phyloP scores from a whole-genome alignment of 768 basidiomycete species.

The Candolleomyces efflorescens region DNA sequence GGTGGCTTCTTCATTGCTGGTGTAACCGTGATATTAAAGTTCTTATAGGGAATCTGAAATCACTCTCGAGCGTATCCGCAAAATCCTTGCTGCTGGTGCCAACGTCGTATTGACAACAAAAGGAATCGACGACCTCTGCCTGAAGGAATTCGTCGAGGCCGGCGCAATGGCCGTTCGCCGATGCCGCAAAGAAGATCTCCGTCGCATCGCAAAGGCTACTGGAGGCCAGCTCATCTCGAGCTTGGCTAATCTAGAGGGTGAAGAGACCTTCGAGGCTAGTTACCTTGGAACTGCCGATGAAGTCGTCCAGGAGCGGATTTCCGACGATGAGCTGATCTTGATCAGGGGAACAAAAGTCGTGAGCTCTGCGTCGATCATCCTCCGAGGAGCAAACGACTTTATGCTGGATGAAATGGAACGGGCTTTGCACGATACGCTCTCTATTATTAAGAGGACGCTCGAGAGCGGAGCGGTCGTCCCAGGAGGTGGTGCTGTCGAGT shows the following conservation, averaged over 20 bases:
- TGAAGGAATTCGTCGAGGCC: slow-evolving; percentile 98
- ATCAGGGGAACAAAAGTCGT: slow-evolving; percentile 98
- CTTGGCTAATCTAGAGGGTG: slow-evolving; percentile 94
- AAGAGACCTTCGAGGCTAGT: slow-evolving; percentile 93
- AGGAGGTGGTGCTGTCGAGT: slow-evolving; percentile 96
- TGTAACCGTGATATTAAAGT: neutral
- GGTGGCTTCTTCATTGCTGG: slow-evolving; percentile 16
- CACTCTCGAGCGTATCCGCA: slow-evolving; percentile 90
- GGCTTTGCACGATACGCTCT: slow-evolving; percentile 89
- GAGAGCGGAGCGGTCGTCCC: slow-evolving; percentile 96
- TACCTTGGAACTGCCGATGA: slow-evolving; percentile 93
- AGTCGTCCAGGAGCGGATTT: slow-evolving; percentile 93
- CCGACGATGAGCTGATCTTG: slow-evolving; percentile 97
- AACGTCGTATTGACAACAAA: slow-evolving; percentile 98
- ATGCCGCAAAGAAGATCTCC: slow-evolving; percentile 96
- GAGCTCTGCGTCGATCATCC: slow-evolving; percentile 85
- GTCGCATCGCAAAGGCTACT: slow-evolving; percentile 95
- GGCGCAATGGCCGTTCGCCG: slow-evolving; percentile 98
- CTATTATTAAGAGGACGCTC: slow-evolving; percentile 93
- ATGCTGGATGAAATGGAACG: slow-evolving; percentile 99
- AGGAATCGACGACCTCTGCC: slow-evolving; percentile 95
- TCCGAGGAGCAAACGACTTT: slow-evolving; percentile 97
- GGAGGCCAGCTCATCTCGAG: slow-evolving; percentile 91
- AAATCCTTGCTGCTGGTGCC: slow-evolving; percentile 93
- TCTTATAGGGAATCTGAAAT: slow-evolving; percentile 84